Percentiles rank a stretch among this genome's conserved stretches.
Evolutionary conservation across 1,139 yeast genomes (phyloP).

Genomic region (Kodamaea plutei): DNA sequence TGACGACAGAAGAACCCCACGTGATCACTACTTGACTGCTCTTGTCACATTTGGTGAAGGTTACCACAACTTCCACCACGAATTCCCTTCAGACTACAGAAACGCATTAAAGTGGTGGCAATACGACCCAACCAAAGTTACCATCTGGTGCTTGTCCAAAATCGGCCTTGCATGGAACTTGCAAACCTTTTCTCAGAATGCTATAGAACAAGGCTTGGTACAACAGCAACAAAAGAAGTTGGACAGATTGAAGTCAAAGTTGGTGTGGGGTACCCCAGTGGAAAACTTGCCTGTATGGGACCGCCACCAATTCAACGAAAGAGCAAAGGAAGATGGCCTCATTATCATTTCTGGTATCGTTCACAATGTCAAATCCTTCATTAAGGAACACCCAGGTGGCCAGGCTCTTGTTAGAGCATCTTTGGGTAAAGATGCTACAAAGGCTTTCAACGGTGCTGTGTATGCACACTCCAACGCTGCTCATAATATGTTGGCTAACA

Average conservation of each 20-base stretch:
- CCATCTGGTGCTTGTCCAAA: conserved; percentile 67
- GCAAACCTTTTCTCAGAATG: conserved; percentile 90
- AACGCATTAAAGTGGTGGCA: conserved; percentile 98
- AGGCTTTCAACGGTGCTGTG: conserved; percentile 97
- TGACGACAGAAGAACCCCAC: conserved; percentile 95
- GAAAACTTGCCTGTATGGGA: conserved; percentile 89
- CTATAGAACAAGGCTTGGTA: conserved; percentile 91
- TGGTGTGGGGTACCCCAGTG: conserved; percentile 92
- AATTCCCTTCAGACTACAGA: conserved; percentile 97
- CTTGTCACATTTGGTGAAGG: conserved; percentile 97
- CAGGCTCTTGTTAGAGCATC: conserved; percentile 81
- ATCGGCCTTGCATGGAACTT: conserved; percentile 86
- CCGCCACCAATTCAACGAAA: conserved; percentile 71
- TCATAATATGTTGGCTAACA: conserved; percentile 87
- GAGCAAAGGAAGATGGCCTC: conserved; percentile 54
- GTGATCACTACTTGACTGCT: conserved; percentile 94
- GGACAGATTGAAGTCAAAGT: conserved; percentile 68
- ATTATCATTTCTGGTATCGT: conserved; percentile 91
- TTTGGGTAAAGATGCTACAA: conserved; percentile 92
- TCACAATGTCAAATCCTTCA: conserved; percentile 81
- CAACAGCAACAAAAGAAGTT: conserved; percentile 91
- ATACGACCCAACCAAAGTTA: conserved; percentile 91
- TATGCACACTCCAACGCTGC: conserved; percentile 97
- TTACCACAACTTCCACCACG: conserved; percentile 98
- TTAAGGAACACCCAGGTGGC: conserved; percentile 98